Evolutionary conservation across 1,139 yeast species (phyloP).

Genomic region (Suhomyces coccinellae): DNA sequence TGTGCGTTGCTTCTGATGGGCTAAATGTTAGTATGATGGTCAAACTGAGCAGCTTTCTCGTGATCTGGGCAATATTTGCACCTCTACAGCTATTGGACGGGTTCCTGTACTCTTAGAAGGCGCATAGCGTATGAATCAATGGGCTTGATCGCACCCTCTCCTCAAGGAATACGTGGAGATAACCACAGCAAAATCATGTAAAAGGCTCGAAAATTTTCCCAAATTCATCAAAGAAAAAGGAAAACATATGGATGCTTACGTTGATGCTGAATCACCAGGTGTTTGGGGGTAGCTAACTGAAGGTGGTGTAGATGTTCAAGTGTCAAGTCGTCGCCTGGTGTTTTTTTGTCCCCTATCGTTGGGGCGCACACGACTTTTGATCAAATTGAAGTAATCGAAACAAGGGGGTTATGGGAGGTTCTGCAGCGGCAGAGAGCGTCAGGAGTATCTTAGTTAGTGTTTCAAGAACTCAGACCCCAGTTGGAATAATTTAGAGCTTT

Average conservation of each 20-base stretch:
- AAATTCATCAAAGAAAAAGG: not conserved
- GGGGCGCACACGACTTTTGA: constrained; percentile 9
- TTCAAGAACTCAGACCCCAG: too few relatives aligned
- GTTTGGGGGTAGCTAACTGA: not conserved
- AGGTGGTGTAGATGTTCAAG: not conserved
- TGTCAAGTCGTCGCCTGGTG: constrained; percentile 3
- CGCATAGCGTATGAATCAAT: too few relatives aligned
- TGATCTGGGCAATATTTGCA: not conserved
- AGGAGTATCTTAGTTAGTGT: too few relatives aligned
- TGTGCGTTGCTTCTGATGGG: not conserved
- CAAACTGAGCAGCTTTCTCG: not conserved
- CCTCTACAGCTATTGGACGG: not conserved
- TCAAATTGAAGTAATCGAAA: not conserved
- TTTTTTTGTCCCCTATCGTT: constrained; percentile 13
- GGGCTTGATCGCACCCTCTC: too few relatives aligned
- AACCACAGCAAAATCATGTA: not conserved
- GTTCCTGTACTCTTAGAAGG: too few relatives aligned
- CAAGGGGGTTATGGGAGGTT: too few relatives aligned
- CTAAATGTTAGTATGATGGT: constrained; percentile 2
- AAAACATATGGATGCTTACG: not conserved
- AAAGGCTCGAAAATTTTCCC: not conserved
- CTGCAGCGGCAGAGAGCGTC: not conserved
- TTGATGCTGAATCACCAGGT: not conserved
- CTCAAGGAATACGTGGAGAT: not conserved
- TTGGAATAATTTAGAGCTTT: too few relatives aligned